phyloP scores from a whole-genome alignment of 2,329 filamentous ascomycete genomes.

The Daldinia sp. region DNA sequence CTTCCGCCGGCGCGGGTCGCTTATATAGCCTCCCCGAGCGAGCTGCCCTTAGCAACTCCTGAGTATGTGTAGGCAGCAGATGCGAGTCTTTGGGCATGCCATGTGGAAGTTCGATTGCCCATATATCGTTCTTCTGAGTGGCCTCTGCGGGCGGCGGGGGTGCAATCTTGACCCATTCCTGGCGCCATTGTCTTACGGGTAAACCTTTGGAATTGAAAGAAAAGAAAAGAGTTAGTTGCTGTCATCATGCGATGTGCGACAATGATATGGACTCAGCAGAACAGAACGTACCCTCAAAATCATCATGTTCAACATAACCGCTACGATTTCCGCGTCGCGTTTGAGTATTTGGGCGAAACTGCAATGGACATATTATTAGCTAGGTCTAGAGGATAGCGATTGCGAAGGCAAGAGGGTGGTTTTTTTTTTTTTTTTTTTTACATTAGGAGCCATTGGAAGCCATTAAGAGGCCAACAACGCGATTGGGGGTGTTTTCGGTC shows the following conservation, averaged over 20 bases:
- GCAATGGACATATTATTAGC: slow-evolving; percentile 26
- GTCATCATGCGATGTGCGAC: background rate
- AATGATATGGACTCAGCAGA: slow-evolving; percentile 2
- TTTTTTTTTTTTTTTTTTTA: too few species aligned
- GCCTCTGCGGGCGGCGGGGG: slow-evolving; percentile 75
- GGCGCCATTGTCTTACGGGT: slow-evolving; percentile 90
- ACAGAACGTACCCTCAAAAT: slow-evolving; percentile 65
- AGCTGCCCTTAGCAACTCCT: slow-evolving; percentile 84
- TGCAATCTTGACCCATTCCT: slow-evolving; percentile 75
- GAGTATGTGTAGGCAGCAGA: slow-evolving; percentile 81
- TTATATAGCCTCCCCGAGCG: slow-evolving; percentile 83
- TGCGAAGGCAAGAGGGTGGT: background rate
- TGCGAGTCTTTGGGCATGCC: slow-evolving; percentile 89
- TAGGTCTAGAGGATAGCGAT: background rate
- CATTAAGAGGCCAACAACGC: slow-evolving; percentile 36
- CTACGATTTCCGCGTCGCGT: slow-evolving; percentile 69
- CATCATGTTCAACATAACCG: slow-evolving; percentile 70
- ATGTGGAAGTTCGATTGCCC: slow-evolving; percentile 79
- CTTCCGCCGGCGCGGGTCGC: slow-evolving; percentile 71
- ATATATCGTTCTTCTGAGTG: slow-evolving; percentile 72
- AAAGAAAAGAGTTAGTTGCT: background rate
- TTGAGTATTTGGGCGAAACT: slow-evolving; percentile 54
- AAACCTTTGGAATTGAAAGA: slow-evolving; percentile 66
- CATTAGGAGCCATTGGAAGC: slow-evolving; percentile 49
- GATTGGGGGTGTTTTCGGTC: slow-evolving; percentile 2